A percentile compares a stretch with the other conserved stretches of the same genome.
phyloP scores from a whole-genome alignment of 108 stramenopile species.

The Skeletonema potamos region DNA sequence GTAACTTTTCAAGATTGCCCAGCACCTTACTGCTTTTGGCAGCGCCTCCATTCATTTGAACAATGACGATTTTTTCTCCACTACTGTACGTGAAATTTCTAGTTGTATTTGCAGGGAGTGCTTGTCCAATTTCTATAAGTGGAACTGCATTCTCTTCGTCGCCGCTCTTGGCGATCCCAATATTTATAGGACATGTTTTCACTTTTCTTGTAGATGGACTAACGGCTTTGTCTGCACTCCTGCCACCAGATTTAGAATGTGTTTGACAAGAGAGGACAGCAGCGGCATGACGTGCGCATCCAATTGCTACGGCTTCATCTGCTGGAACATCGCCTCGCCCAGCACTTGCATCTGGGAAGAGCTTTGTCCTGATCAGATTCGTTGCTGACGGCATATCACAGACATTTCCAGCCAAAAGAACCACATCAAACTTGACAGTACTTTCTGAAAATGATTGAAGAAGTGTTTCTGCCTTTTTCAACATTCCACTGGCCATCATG shows the following conservation, averaged over 20 bases:
- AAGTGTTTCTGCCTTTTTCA: constrained; percentile 54
- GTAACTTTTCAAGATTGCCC: constrained; percentile 42
- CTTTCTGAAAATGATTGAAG: constrained; percentile 29
- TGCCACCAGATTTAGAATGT: constrained; percentile 32
- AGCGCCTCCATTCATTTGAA: constrained; percentile 33
- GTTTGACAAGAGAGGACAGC: constrained; percentile 50
- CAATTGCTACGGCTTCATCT: constrained; percentile 75
- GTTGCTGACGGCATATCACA: constrained; percentile 51
- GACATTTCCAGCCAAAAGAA: constrained; percentile 65
- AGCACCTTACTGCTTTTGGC: constrained; percentile 35
- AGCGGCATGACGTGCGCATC: constrained; percentile 71
- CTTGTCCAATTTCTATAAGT: constrained; percentile 36
- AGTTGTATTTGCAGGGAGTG: constrained; percentile 43
- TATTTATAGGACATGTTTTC: constrained; percentile 30
- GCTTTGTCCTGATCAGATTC: constrained; percentile 46
- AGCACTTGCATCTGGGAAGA: constrained; percentile 52
- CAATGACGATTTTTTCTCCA: constrained; percentile 29
- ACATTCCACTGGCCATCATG: constrained; percentile 54
- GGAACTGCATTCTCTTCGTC: constrained; percentile 31
- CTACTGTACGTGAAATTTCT: constrained; percentile 18
- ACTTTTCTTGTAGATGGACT: constrained; percentile 34
- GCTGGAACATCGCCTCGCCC: constrained; percentile 56
- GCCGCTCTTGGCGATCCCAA: constrained; percentile 41
- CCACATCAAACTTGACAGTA: constrained; percentile 47
- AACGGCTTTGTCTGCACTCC: constrained; percentile 10